These are phyloP conservation scores for Gymnopilus dilepis DNA, from an alignment of 768 basidiomycete species.

Conservation along the genomic window DNA sequence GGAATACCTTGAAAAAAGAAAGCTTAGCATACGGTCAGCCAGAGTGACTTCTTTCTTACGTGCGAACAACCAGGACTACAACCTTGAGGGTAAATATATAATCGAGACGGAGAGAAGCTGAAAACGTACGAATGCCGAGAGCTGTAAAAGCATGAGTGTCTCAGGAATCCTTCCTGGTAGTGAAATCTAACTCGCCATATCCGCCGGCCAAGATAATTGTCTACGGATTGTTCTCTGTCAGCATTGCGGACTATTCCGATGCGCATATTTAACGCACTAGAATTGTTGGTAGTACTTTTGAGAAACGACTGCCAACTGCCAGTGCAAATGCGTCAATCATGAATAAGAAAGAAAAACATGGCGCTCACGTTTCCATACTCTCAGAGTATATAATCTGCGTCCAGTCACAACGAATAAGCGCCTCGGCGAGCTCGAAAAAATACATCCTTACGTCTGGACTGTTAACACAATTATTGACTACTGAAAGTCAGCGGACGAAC, in stretches of 20 bases:
- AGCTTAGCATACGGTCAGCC: no score
- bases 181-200: background rate
- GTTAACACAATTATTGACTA: background rate
- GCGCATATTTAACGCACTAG: background rate
- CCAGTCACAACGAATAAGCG: background rate
- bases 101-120: background rate
- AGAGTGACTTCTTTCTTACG: background rate
- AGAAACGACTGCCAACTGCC: background rate
- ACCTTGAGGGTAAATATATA: background rate
- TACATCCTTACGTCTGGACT: background rate
- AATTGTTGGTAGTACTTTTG: background rate
- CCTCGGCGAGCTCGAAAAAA: background rate
- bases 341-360: background rate
- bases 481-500: background rate
- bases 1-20: background rate
- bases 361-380: background rate
- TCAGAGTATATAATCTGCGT: background rate
- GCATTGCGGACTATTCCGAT: background rate
- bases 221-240: background rate
- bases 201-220: background rate
- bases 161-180: background rate
- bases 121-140: background rate
- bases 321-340: background rate
- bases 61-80: background rate
- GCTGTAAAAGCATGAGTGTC: background rate